Base-by-base conservation (phyloP, 768 basidiomycete genomes). In the Termitomyces sp. region DNA sequence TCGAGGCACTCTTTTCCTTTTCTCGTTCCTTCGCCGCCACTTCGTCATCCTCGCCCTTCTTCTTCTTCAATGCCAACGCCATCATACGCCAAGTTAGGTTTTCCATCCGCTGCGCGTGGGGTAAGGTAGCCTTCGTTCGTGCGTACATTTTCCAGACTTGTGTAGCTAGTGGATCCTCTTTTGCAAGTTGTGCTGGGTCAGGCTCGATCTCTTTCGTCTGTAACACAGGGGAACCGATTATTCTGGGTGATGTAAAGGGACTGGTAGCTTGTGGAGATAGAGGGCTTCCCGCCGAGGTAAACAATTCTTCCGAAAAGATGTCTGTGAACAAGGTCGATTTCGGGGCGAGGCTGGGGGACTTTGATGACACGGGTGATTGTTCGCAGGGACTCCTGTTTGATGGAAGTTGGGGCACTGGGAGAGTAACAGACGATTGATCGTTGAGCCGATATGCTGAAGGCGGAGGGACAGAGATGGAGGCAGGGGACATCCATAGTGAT, bases 1-100 rank as follows among this genome's bases (percentile, higher is more conserved):
- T 47, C n/a, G 47, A 20, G 30, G 48, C 55, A 30, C 50, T 60
- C 62, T 63, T 64, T 52, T 64, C 66, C 44, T 61, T 64, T 43
- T 46, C 62, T 53, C 40, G 42, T 45, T 62, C 64, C 57, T 59
- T 58, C 22, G 56, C 50, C 32, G 56, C 57, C 37, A 65, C 67
- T 59, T 73, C 74, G 59, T 83, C 78, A 55, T 88, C 87, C 22
- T 88, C 86, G 44, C 89, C 88, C 73, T 87, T 86, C 76, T 88
- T 88, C 82, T 91, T 96, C 79, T 89, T 89, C 56, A 99, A 76
- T 13, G 91, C 93, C 69, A 99, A 77, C 26, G 95, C 90, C 95
- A 98, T 98, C 94, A 98, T 92, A 58, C 97, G 77, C 96, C 96
- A 98, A 0, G 95, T 97, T 55, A 98, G 72, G 69, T 98, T 98